phyloP scores from a whole-genome alignment of 148 eudicot species.

The Cornus kousa region DNA sequence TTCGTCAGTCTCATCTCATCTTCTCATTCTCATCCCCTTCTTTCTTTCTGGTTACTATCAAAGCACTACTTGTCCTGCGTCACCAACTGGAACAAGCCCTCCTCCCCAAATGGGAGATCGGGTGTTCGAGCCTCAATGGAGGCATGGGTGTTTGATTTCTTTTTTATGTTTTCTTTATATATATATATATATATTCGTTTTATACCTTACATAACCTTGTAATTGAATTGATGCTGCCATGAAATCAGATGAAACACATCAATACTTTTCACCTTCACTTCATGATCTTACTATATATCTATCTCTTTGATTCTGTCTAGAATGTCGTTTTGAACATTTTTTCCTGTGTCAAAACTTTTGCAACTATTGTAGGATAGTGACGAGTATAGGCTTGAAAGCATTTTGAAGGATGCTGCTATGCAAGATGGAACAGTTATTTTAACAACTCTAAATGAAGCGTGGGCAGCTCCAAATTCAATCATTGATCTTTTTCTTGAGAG shows the following conservation, averaged over 20 bases:
- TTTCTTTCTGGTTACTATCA: too few species aligned
- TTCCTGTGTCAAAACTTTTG: background rate
- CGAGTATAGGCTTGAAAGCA: constrained; percentile 43
- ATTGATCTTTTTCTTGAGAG: constrained; percentile 55
- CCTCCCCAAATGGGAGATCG: too few species aligned
- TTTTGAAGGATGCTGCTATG: constrained; percentile 52
- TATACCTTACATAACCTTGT: background rate
- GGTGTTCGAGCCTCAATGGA: too few species aligned
- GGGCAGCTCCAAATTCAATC: constrained; percentile 50
- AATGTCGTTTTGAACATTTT: background rate
- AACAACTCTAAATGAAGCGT: constrained; percentile 57
- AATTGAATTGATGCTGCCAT: background rate
- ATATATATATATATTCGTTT: background rate
- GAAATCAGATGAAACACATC: background rate
- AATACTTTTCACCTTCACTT: background rate
- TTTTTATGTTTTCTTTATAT: too few species aligned
- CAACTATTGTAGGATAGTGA: constrained; percentile 33
- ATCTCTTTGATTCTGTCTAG: background rate
- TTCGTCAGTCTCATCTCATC: too few species aligned
- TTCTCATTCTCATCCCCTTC: too few species aligned
- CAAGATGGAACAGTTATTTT: constrained; percentile 49
- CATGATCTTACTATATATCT: background rate
- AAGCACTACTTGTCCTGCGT: too few species aligned
- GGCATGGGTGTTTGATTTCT: too few species aligned
- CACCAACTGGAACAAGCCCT: too few species aligned